Percentiles rank a stretch among this genome's conserved stretches.
These are phyloP conservation scores for Oryza australiensis DNA, from an alignment of 176 grass and related monocot species.

Conservation along the genomic window DNA sequence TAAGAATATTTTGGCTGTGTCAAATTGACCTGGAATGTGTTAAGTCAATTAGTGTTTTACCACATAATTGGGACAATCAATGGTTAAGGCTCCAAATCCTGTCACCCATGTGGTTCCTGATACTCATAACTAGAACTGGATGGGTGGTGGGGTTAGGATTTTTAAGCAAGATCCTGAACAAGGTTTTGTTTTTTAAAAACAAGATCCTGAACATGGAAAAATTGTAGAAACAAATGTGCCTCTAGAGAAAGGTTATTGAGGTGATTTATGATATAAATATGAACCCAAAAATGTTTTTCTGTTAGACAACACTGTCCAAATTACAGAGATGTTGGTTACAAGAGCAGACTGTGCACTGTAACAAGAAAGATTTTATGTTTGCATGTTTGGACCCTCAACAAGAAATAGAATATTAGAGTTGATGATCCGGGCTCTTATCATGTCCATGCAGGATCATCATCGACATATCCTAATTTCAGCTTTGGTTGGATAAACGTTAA, in stretches of 20 bases:
- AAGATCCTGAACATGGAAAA: background rate
- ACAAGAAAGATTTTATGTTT: background rate
- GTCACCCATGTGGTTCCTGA: background rate
- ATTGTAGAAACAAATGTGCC: background rate
- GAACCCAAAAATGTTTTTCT: conserved; percentile 8
- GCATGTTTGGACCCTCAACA: background rate
- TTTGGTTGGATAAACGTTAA: conserved; percentile 55
- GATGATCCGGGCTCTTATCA: background rate
- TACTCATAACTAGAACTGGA: background rate
- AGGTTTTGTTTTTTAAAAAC: background rate
- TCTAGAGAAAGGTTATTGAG: conserved; percentile 5
- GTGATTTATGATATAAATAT: background rate
- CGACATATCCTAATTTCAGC: conserved; percentile 47
- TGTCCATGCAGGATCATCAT: conserved; percentile 40
- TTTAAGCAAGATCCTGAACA: background rate
- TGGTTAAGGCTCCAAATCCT: background rate
- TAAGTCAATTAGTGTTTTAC: background rate
- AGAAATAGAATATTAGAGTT: background rate
- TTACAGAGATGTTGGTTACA: background rate
- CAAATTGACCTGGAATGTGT: conserved; percentile 13
- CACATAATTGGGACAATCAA: background rate
- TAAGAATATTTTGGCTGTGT: background rate
- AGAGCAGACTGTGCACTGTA: background rate
- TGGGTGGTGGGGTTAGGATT: background rate
- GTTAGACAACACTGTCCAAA: background rate